Evolutionary conservation across 1,284 basidiomycete species (phyloP).

Genomic region (Melampsora abietis-canadensis): DNA sequence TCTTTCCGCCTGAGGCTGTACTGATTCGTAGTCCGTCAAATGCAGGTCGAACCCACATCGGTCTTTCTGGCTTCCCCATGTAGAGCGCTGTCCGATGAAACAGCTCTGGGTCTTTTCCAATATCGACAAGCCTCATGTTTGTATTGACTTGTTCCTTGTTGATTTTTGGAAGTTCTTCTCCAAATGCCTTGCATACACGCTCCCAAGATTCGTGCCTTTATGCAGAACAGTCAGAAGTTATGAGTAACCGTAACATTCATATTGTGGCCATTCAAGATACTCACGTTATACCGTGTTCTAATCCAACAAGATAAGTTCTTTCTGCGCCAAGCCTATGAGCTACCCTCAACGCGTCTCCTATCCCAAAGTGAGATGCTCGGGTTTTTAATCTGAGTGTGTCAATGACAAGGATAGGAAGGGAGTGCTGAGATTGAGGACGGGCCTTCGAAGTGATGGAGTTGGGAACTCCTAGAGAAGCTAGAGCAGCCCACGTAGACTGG

Average conservation of each 20-base stretch:
- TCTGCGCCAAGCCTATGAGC: conserved; percentile 61
- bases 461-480: conserved; percentile 52
- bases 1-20: not conserved
- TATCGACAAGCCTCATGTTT: not conserved
- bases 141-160: not conserved
- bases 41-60: conserved; percentile 18
- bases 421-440: not conserved
- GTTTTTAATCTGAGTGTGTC: conserved; percentile 65
- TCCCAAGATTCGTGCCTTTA: conserved; percentile 27
- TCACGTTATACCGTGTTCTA: conserved; percentile 66
- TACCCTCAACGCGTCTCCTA: conserved; percentile 61
- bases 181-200: conserved; percentile 11
- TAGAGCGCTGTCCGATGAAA: conserved; percentile 14
- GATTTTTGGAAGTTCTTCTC: not conserved
- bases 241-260: too few relatives aligned
- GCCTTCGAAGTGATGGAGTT: conserved; percentile 12
- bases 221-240: too few relatives aligned
- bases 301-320: conserved; percentile 67
- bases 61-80: not conserved
- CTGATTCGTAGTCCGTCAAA: conserved; percentile 31
- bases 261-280: conserved; percentile 46
- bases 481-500: conserved; percentile 61
- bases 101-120: conserved; percentile 18
- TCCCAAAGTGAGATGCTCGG: conserved; percentile 70
- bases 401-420: conserved; percentile 63